phyloP scores from a whole-genome alignment of 2,329 filamentous ascomycete genomes.

The Cladosporium sp. region DNA sequence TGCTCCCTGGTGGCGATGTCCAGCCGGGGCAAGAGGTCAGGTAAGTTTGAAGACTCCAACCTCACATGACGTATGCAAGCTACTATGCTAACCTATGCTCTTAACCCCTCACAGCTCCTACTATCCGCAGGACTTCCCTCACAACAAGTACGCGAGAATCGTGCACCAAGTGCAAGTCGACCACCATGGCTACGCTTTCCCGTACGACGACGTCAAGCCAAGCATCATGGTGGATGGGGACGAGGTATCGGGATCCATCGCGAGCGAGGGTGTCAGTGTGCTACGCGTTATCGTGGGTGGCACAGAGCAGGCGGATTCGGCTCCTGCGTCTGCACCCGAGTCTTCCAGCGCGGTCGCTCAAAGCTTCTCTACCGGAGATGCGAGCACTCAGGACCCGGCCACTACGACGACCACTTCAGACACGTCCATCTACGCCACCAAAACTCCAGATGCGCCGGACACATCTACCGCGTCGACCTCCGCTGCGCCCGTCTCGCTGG shows the following conservation, averaged over 20 bases:
- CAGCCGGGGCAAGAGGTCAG: conserved; percentile 45
- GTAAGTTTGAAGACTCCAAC: not conserved
- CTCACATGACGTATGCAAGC: not conserved
- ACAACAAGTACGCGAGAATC: conserved; percentile 60
- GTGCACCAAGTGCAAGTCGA: conserved; percentile 63
- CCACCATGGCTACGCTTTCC: conserved; percentile 65
- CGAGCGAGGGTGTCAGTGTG: conserved; percentile 55
- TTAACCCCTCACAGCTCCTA: conserved; percentile 38
- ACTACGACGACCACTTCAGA: not conserved
- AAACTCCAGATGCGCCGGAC: not conserved
- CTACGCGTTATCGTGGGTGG: conserved; percentile 29
- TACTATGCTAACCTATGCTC: not conserved
- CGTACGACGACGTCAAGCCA: conserved; percentile 70
- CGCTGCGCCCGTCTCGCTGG: not conserved
- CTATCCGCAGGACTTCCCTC: conserved; percentile 42
- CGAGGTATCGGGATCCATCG: conserved; percentile 45
- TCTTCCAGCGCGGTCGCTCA: not conserved
- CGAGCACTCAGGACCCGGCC: not conserved
- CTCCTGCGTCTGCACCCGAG: not conserved
- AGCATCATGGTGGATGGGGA: not conserved
- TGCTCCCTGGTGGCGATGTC: conserved; percentile 51
- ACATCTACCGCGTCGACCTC: not conserved
- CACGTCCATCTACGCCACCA: not conserved
- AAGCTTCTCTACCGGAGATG: not conserved
- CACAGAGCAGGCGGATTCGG: not conserved